These are phyloP conservation scores for Podosphaera xanthii DNA, from an alignment of 2,329 filamentous ascomycete genomes.

Conservation along the genomic window DNA sequence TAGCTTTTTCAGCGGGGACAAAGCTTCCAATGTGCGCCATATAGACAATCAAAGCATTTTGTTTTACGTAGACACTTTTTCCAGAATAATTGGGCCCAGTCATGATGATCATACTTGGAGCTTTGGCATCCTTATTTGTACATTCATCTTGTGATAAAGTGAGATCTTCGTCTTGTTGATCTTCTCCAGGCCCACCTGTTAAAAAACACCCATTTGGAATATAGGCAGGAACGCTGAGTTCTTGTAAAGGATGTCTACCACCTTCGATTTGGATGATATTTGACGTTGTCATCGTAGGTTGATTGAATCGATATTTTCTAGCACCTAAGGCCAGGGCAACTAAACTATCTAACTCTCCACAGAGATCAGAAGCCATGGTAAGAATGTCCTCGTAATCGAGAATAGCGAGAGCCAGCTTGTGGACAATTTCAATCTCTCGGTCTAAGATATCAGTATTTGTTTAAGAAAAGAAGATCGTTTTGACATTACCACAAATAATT, in stretches of 20 bases:
- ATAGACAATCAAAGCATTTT: conserved; percentile 75
- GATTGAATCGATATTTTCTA: conserved; percentile 44
- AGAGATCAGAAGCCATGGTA: conserved; percentile 47
- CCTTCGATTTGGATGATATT: conserved; percentile 52
- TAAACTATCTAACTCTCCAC: conserved; percentile 71
- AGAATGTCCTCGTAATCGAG: conserved; percentile 46
- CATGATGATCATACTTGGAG: conserved; percentile 51
- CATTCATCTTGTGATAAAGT: neutral
- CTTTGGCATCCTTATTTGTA: conserved; percentile 8
- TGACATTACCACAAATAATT: conserved; percentile 47
- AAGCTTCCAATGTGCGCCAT: conserved; percentile 84
- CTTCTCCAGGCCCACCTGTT: conserved; percentile 29
- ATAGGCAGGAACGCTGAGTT: conserved; percentile 57
- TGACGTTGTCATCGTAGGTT: conserved; percentile 43
- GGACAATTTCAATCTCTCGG: conserved; percentile 70
- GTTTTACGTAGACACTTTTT: conserved; percentile 89
- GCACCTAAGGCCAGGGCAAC: conserved; percentile 63
- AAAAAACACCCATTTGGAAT: conserved; percentile 65
- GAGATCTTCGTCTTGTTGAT: conserved; percentile 4
- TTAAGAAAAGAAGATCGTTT: neutral
- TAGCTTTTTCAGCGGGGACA: conserved; percentile 57
- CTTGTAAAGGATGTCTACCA: conserved; percentile 76
- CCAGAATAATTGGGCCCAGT: conserved; percentile 94
- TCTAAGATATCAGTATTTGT: conserved; percentile 26
- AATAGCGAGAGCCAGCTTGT: conserved; percentile 48